phyloP scores from a whole-genome alignment of 176 grass and related monocot genomes.

The Tillandsia fasciculata region DNA sequence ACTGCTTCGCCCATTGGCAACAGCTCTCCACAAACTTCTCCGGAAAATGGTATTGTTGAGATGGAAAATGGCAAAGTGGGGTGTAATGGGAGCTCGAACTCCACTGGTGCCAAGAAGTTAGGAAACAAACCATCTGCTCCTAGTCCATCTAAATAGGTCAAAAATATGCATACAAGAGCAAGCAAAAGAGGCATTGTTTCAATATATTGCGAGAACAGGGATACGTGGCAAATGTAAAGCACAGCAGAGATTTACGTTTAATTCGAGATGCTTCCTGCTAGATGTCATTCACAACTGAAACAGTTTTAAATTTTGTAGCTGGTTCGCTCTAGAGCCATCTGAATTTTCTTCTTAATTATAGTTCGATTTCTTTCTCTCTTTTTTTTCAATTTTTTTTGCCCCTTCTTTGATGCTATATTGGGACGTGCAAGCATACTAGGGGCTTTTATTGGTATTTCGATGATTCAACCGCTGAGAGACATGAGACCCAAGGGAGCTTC shows the following conservation, averaged over 20 bases:
- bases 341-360: neutral
- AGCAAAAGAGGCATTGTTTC: neutral
- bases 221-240: neutral
- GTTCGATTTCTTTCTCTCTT: no score
- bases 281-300: neutral
- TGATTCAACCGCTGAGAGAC: no score
- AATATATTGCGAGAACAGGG: neutral
- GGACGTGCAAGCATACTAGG: no score
- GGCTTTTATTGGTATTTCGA: no score
- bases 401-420: neutral
- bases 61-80: neutral
- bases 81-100: conserved; percentile 3
- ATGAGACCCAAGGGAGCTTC: no score
- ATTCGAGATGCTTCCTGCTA: neutral
- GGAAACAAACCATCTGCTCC: neutral
- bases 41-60: neutral
- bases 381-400: neutral
- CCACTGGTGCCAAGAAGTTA: neutral
- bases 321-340: neutral
- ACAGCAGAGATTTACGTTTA: neutral
- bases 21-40: neutral
- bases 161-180: neutral
- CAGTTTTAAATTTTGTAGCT: conserved; percentile 42
- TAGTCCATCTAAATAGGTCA: conserved; percentile 1
- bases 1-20: conserved; percentile 5